These are phyloP conservation scores for Pugionium cornutum DNA, from an alignment of 345 rosid species.

Conservation along the genomic window DNA sequence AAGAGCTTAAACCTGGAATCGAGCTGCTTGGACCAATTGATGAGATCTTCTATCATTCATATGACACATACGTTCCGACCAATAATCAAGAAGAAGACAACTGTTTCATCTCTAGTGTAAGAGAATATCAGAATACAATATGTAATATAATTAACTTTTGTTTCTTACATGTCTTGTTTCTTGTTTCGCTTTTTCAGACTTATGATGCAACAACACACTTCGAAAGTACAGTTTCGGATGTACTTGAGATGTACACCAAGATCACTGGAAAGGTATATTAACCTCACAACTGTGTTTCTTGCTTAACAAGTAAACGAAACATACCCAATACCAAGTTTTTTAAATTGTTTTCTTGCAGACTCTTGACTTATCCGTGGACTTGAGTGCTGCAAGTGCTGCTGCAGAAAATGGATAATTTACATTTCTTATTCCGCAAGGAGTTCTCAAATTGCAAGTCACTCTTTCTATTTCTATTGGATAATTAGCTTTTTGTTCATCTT, in stretches of 20 bases:
- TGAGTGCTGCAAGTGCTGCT: slow-evolving; percentile 81
- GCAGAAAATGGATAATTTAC: slow-evolving; percentile 31
- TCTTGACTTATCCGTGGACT: slow-evolving; percentile 76
- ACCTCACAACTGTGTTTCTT: slow-evolving; percentile 13
- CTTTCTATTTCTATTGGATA: too few species aligned
- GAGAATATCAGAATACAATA: slow-evolving; percentile 28
- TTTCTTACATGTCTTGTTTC: slow-evolving; percentile 11
- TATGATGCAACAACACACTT: slow-evolving; percentile 90
- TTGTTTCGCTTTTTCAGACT: slow-evolving; percentile 47
- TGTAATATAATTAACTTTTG: background rate
- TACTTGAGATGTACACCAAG: slow-evolving; percentile 68
- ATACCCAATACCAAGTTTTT: background rate
- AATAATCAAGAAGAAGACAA: slow-evolving; percentile 76
- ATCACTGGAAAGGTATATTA: slow-evolving; percentile 88
- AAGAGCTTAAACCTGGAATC: slow-evolving; percentile 81
- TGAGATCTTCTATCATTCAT: slow-evolving; percentile 82
- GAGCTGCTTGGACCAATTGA: slow-evolving; percentile 84
- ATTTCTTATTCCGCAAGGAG: too few species aligned
- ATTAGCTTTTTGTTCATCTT: too few species aligned
- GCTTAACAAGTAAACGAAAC: slow-evolving; percentile 7
- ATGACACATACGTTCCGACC: slow-evolving; percentile 76
- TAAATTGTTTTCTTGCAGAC: slow-evolving; percentile 43
- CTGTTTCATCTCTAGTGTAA: slow-evolving; percentile 87
- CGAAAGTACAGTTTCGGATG: slow-evolving; percentile 75
- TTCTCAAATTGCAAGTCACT: too few species aligned